phyloP scores from a whole-genome alignment of 805 yeast species.

The Candida quercuum region DNA sequence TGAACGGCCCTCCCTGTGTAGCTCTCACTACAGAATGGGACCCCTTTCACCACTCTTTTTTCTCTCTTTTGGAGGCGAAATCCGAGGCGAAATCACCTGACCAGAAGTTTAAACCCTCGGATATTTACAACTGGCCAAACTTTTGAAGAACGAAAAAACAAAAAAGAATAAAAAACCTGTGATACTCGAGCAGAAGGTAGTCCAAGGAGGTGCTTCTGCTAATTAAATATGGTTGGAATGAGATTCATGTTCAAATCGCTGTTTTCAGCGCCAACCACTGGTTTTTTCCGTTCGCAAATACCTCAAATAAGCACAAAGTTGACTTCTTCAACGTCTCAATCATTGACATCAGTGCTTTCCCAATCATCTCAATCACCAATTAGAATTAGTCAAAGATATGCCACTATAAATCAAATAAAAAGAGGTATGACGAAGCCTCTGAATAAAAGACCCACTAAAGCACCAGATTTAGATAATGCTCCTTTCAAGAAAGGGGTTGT shows the following conservation, averaged over 20 bases:
- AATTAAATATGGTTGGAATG: constrained; percentile 1
- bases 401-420: constrained; percentile 74
- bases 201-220: no score
- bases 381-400: constrained; percentile 28
- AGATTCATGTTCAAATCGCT: constrained; percentile 22
- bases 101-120: no score
- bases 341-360: constrained; percentile 8
- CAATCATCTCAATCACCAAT: constrained; percentile 11
- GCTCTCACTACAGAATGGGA: no score
- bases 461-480: constrained; percentile 79
- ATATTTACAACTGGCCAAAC: no score
- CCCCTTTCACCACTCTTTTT: no score
- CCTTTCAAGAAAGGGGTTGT: constrained; percentile 95
- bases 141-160: background rate
- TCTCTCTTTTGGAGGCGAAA: no score
- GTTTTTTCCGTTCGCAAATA: constrained; percentile 10
- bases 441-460: constrained; percentile 41
- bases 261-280: constrained; percentile 13
- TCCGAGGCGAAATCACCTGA: no score
- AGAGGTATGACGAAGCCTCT: constrained; percentile 58
- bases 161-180: background rate
- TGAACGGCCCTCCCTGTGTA: no score
- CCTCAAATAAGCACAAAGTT: constrained; percentile 1
- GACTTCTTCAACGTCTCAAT: constrained; percentile 6
- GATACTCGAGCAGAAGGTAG: background rate